Evolutionary conservation across 768 basidiomycete genomes (phyloP), one percentile per base, ranked within the genome.

Genomic region (Mycena vulgaris): DNA sequence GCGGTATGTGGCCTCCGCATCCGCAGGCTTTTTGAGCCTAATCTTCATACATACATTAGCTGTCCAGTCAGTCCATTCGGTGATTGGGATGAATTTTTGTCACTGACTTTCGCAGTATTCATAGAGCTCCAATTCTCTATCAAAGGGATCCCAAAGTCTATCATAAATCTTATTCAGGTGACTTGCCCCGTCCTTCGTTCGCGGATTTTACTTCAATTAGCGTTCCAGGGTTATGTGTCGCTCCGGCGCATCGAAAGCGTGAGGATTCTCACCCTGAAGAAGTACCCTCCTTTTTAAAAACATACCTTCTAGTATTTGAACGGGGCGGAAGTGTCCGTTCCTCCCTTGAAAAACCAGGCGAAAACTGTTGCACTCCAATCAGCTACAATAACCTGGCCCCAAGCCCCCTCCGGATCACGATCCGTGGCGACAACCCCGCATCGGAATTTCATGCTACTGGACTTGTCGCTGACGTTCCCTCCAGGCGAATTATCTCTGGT

Each of bases 361-460:
- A 79, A 79, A 23, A 80, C 83, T n/a, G 86, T 92, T 62, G 78
- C 84, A 5, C 82, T 92, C 37, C 86, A 88, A 71, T 87, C 86
- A 21, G 92, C 90, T 8, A 92, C 90, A 1, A 81, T 92, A 66
- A 88, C 90, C 14, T 93, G 92, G 92, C 89, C 92, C 0, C 49
- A 60, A 31, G 51, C 39, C 35, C 19, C 31, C n/a, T 60, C 42
- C 3, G 23, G 21, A 3, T n/a, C 83, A 7, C 77, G 85, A 5
- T 85, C 86, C 6, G 78, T 75, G 30, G 78, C 86, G 4, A 68
- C 86, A 2, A 90, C 90, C 0, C 89, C 92, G 6, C 84, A 82
- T 68, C 76, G 81, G 62, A 87, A 86, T 69, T 93, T 93, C 78
- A 77, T 87, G 14, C 81, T 92, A 3, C 79, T 86, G 17, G 88